Evolutionary conservation across 768 basidiomycete species (phyloP), one percentile per base, ranked within the genome.

Genomic region (Lanmaoa pseudosensibilis): DNA sequence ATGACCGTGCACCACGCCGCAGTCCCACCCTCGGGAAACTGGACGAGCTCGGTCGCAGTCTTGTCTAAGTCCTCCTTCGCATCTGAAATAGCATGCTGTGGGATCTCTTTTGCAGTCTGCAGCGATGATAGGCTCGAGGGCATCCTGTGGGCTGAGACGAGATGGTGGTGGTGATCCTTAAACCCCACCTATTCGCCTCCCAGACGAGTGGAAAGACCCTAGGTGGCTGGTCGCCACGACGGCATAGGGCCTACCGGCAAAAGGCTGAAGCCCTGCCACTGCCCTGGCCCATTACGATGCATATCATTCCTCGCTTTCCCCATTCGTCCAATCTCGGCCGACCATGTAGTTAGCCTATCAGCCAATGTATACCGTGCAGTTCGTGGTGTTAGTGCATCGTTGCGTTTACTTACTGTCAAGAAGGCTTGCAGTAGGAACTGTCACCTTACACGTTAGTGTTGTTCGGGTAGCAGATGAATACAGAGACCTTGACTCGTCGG

Each of bases 1-100:
- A 72, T 4, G 32, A 64, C 58, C 4, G 54, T 50, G 21, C 58
- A 43, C 70, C 70, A 71, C 7, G 69, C 70, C 23, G 58, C 63
- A 3, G 52, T 36, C 5, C 69, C 69, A 12, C 71, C 69, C 56
- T 71, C 69, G 0, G 69, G 69, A 30, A 71, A 72, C 12, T 61
- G 58, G 19, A 36, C 25, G 19, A n/a, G 12, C 2, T 45, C 44
- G 3, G 19, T 13, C 15, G 2, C 48, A 6, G 13, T 18, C 41
- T 44, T 52, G 7, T 44, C 53, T 34, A 11, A n/a, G 34, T 36
- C 46, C 5, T 55, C 47, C 33, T 58, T 59, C 2, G n/a, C 18
- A 9, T 58, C 39, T 11, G 52, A 43, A 52, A 27, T 16, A 25
- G 23, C 16, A 6, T 8, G 11, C 1, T 46, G 19, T 34, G 49